phyloP scores from a whole-genome alignment of 139 green algal genomes.

The Raphidocelis subcapitata region DNA sequence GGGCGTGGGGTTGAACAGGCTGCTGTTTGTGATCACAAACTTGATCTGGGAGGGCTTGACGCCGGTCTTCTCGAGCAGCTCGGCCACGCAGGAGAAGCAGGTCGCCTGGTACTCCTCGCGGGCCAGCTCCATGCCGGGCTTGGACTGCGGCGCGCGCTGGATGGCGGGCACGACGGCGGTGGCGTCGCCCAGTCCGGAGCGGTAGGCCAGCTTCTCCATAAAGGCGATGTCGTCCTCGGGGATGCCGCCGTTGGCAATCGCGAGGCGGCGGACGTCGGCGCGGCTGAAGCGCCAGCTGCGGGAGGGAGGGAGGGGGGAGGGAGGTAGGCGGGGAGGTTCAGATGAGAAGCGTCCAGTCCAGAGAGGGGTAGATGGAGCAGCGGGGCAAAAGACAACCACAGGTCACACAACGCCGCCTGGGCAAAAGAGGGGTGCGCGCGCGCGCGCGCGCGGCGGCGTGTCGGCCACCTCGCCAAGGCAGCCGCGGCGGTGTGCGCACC shows the following conservation, averaged over 20 bases:
- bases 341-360: too few relatives aligned
- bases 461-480: too few relatives aligned
- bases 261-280: background rate
- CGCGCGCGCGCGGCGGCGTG: too few relatives aligned
- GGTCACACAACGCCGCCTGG: too few relatives aligned
- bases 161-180: slow-evolving; percentile 80
- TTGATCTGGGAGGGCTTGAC: slow-evolving; percentile 68
- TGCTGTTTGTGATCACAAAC: slow-evolving; percentile 96
- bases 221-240: slow-evolving; percentile 65
- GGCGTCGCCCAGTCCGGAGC: slow-evolving; percentile 75
- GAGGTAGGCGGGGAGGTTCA: too few relatives aligned
- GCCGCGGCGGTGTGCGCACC: too few relatives aligned
- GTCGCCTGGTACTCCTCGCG: slow-evolving; percentile 62
- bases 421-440: too few relatives aligned
- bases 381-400: too few relatives aligned
- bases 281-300: too few relatives aligned
- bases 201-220: slow-evolving; percentile 69
- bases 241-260: slow-evolving; percentile 31
- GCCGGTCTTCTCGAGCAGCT: slow-evolving; percentile 84
- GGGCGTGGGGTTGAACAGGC: slow-evolving; percentile 95
- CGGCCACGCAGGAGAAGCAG: slow-evolving; percentile 60
- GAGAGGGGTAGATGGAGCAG: too few relatives aligned
- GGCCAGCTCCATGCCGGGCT: background rate
- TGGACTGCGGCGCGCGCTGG: too few relatives aligned
- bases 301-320: too few relatives aligned